Evolutionary conservation across 2,329 filamentous ascomycete genomes (phyloP).

Genomic region (Pyricularia grisea): DNA sequence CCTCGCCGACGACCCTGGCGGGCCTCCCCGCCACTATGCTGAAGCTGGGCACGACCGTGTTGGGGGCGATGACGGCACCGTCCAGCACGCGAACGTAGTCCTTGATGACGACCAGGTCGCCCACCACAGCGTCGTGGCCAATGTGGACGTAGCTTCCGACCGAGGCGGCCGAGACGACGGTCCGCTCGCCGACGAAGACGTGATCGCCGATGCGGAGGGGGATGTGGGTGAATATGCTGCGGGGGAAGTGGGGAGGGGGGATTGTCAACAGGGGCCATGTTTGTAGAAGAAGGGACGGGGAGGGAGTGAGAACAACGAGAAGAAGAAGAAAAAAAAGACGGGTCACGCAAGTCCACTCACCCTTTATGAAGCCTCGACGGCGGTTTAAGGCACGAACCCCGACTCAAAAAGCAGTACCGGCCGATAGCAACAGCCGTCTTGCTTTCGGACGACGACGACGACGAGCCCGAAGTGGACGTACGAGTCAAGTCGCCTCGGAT

Average conservation of each 20-base stretch:
- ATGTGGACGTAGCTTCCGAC: conserved; percentile 84
- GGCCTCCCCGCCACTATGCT: conserved; percentile 82
- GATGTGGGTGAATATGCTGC: conserved; percentile 62
- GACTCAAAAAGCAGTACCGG: conserved; percentile 80
- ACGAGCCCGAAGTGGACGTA: conserved; percentile 36
- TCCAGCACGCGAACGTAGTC: conserved; percentile 87
- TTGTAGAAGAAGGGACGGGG: neutral
- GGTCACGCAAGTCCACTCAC: conserved; percentile 21
- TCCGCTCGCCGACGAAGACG: conserved; percentile 72
- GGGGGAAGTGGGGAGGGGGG: neutral
- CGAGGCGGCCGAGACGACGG: conserved; percentile 72
- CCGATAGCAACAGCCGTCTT: conserved; percentile 76
- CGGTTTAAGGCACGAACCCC: conserved; percentile 69
- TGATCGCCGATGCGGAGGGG: conserved; percentile 91
- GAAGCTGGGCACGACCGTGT: conserved; percentile 89
- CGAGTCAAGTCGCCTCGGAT: conserved; percentile 81
- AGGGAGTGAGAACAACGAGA: neutral
- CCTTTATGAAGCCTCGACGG: conserved; percentile 77
- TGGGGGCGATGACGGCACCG: conserved; percentile 70
- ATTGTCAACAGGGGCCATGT: neutral
- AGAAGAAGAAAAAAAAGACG: neutral
- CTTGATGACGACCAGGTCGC: conserved; percentile 85
- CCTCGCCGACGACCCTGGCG: conserved; percentile 70
- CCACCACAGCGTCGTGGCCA: conserved; percentile 65
- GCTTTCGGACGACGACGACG: conserved; percentile 24